Percentiles rank a stretch among this genome's conserved stretches.
Conservation (phyloP, 345 rosid species). For the Hirschfeldia incana region DNA sequence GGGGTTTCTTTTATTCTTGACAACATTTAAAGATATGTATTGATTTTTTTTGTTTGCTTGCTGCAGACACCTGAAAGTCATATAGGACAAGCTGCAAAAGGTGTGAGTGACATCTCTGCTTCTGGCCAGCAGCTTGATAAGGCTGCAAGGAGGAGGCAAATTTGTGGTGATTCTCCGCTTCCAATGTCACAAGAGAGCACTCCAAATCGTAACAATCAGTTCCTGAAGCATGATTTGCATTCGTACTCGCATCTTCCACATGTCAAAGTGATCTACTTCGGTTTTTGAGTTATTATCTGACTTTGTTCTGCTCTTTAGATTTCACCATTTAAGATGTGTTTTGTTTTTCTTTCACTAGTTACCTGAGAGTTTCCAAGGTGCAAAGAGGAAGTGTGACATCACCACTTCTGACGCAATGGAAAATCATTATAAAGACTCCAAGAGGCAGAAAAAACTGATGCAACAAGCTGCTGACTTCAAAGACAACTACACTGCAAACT, state of each 20-base stretch:
- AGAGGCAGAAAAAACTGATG: constrained; percentile 56
- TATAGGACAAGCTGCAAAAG: constrained; percentile 12
- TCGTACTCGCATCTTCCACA: background rate
- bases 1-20: too few species aligned
- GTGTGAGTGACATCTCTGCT: background rate
- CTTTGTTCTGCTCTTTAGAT: background rate
- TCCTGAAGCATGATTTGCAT: constrained; percentile 5
- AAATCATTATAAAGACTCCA: constrained; percentile 43
- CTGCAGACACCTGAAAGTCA: constrained; percentile 33
- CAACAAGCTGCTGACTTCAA: constrained; percentile 28
- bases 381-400: constrained; percentile 39
- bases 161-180: constrained; percentile 20
- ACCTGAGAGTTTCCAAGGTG: constrained; percentile 33
- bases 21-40: too few species aligned
- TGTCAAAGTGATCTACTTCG: background rate
- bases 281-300: background rate
- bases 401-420: constrained; percentile 42
- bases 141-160: constrained; percentile 13
- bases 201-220: constrained; percentile 5
- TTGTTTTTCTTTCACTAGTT: constrained; percentile 37
- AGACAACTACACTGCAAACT: constrained; percentile 16
- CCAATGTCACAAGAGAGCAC: constrained; percentile 16
- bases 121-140: constrained; percentile 16
- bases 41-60: too few species aligned
- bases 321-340: background rate